Evolutionary conservation across 2,329 filamentous ascomycete species (phyloP).

Genomic region (Colletotrichum lini): DNA sequence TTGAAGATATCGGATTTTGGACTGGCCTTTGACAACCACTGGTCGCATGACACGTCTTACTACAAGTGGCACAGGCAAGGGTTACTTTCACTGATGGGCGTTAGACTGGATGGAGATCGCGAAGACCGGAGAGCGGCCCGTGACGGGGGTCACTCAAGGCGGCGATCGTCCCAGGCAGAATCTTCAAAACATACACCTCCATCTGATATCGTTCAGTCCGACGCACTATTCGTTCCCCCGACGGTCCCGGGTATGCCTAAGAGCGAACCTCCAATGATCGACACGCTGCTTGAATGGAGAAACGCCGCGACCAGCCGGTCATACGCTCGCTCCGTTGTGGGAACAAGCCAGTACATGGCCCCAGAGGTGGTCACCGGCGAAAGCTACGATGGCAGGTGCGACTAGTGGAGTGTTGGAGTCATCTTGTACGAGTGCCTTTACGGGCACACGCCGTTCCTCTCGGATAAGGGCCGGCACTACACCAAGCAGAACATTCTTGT

Average conservation of each 20-base stretch:
- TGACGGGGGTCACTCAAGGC: not conserved
- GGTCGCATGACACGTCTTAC: slow-evolving; percentile 91
- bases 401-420: slow-evolving; percentile 97
- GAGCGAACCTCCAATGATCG: slow-evolving; percentile 46
- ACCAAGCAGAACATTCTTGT: slow-evolving; percentile 91
- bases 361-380: slow-evolving; percentile 90
- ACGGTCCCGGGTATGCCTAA: slow-evolving; percentile 27
- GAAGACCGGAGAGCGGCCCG: slow-evolving; percentile 65
- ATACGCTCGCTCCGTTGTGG: slow-evolving; percentile 88
- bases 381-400: slow-evolving; percentile 90
- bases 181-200: slow-evolving; percentile 42
- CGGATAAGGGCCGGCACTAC: slow-evolving; percentile 81
- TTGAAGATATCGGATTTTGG: slow-evolving; percentile 98
- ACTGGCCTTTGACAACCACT: slow-evolving; percentile 94
- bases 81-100: slow-evolving; percentile 81
- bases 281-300: slow-evolving; percentile 77
- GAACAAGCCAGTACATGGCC: slow-evolving; percentile 98
- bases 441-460: slow-evolving; percentile 90
- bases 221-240: slow-evolving; percentile 51
- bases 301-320: slow-evolving; percentile 78
- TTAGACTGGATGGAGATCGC: slow-evolving; percentile 81
- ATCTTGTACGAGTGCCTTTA: slow-evolving; percentile 97
- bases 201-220: slow-evolving; percentile 47
- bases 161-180: slow-evolving; percentile 21
- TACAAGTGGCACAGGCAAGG: slow-evolving; percentile 87